Evolutionary conservation across 2,329 filamentous ascomycete genomes (phyloP).

Genomic region (Neurospora sp.): DNA sequence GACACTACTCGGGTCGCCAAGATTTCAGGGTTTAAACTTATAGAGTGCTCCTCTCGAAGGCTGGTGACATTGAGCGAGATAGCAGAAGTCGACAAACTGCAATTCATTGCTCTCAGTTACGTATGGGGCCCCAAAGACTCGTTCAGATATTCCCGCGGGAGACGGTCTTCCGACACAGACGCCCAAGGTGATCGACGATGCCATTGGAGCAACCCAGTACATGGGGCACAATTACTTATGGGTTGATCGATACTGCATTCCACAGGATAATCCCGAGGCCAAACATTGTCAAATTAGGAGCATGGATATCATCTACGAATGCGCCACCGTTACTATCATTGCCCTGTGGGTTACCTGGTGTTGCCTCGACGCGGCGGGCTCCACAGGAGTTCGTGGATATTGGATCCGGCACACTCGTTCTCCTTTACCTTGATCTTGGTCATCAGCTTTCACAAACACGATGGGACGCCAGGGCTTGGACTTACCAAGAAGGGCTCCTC

Average conservation of each 20-base stretch:
- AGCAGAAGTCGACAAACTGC: neutral
- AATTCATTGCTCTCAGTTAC: neutral
- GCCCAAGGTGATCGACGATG: neutral
- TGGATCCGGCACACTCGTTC: neutral
- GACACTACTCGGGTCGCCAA: neutral
- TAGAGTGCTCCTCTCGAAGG: neutral
- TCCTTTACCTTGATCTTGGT: neutral
- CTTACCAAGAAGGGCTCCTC: constrained; percentile 1
- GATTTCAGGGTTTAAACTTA: neutral
- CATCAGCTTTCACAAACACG: neutral
- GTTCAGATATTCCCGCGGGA: neutral
- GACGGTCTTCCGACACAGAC: neutral
- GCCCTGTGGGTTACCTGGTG: constrained; percentile 27
- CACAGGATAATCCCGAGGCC: neutral
- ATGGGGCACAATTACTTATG: neutral
- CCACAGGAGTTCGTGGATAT: neutral
- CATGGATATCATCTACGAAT: constrained; percentile 30
- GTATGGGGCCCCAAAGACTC: neutral
- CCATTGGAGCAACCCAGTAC: neutral
- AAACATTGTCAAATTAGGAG: constrained; percentile 20
- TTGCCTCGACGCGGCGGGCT: constrained; percentile 6
- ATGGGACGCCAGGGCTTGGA: constrained; percentile 2
- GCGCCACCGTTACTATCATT: constrained; percentile 27
- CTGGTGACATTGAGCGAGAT: constrained; percentile 9
- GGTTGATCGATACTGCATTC: constrained; percentile 2